Evolutionary conservation across 176 grass and related monocot genomes (phyloP), one percentile per base, ranked within the genome.

Genomic region (Aegilops speltoides): DNA sequence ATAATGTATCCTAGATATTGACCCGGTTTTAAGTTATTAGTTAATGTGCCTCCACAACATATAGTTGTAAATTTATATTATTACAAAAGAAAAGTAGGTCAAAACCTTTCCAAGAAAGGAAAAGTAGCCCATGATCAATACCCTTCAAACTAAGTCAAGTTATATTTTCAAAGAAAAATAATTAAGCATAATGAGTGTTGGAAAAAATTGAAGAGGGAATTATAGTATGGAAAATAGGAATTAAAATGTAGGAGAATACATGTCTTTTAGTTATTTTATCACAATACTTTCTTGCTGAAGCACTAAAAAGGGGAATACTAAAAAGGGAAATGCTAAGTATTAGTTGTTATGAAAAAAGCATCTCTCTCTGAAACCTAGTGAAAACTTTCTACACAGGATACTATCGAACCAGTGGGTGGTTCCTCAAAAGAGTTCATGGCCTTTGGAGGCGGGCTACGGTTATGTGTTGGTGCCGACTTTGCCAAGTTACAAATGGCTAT

Each of bases 391-490:
- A 57, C 9, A 9, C 40, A 92, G 89, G 90, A 36, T 73, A 84
- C 15, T 43, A 8, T 29, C 10, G 86, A 93, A 81, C 69, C 92
- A n/a, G n/a, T 31, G 1, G 86, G 88, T 1, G 94, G 91, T 10
- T 36, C 59, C 32, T 85, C 94, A 2, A 96, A 93, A 60, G 57
- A 93, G 34, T 96, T 91, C n/a, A 86, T 91, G 81, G 94, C 82
- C 2, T 93, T 96, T 64, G 94, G 94, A 68, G 87, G 73, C 1
- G 94, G 94, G 13, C 1, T 89, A 8, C 66, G 91, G 11, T 67
- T 89, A 9, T 93, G 91, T 36, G 91, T 81, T 11, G 94, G 91
- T 20, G 84, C 94, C 3, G 84, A 96, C 63, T 93, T 95, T 64
- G 83, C 88, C 12, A 86, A 87, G 73, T 17, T 93, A 20, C 85